Conservation (phyloP, 2,329 filamentous ascomycete genomes). For the Monilinia vaccinii-corymbosi region DNA sequence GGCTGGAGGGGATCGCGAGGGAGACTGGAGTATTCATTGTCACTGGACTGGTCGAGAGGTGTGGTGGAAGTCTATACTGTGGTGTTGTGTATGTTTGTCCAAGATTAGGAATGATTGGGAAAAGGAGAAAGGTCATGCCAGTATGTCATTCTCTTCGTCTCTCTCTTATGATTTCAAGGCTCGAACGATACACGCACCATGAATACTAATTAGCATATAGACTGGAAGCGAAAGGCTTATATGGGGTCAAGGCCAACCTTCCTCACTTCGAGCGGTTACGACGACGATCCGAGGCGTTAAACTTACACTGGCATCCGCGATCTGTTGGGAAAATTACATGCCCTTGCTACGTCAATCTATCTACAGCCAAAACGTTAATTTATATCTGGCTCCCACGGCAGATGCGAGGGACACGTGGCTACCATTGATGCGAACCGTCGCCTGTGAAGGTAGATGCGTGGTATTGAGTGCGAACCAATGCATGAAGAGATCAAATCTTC, state of each 20-base stretch:
- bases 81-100: conserved; percentile 76
- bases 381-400: conserved; percentile 86
- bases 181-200: background rate
- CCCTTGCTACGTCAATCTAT: conserved; percentile 74
- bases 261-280: conserved; percentile 68
- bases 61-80: conserved; percentile 79
- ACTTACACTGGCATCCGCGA: conserved; percentile 74
- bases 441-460: conserved; percentile 72
- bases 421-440: conserved; percentile 71
- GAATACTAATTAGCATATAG: conserved; percentile 20
- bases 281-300: conserved; percentile 71
- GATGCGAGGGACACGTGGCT: conserved; percentile 79
- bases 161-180: background rate
- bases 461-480: conserved; percentile 84
- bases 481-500: conserved; percentile 49
- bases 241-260: conserved; percentile 79
- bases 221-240: conserved; percentile 76
- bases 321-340: conserved; percentile 98
- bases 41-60: conserved; percentile 68
- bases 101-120: conserved; percentile 61
- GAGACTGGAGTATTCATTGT: conserved; percentile 78
- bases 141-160: conserved; percentile 36
- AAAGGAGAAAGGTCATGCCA: conserved; percentile 87
- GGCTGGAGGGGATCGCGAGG: conserved; percentile 63
- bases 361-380: conserved; percentile 83